Percentiles rank a stretch among this genome's conserved stretches.
phyloP scores from a whole-genome alignment of 1,284 basidiomycete genomes.

The Cutaneotrichosporon curvatum region DNA sequence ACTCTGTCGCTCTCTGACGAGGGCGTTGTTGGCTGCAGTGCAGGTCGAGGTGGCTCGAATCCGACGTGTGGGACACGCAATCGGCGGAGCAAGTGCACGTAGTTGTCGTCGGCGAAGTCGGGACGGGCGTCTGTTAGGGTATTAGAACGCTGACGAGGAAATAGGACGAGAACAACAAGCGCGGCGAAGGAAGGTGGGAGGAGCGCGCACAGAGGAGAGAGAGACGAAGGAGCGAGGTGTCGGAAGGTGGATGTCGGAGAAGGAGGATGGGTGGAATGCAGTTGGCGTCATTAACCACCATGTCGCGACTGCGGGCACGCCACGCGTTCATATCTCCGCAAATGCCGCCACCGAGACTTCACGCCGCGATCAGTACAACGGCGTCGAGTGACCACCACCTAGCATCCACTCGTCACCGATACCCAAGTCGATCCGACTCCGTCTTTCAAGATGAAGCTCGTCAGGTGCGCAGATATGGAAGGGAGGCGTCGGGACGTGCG shows the following conservation, averaged over 20 bases:
- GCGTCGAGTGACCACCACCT: not conserved
- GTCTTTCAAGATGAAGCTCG: conserved; percentile 49
- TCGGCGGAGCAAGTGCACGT: too few relatives aligned
- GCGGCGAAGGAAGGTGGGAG: not conserved
- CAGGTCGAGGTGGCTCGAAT: too few relatives aligned
- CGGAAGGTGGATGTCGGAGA: not conserved
- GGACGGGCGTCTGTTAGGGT: too few relatives aligned
- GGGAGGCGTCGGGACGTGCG: not conserved
- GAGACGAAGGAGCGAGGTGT: too few relatives aligned
- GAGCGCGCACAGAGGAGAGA: too few relatives aligned
- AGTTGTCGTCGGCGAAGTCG: too few relatives aligned
- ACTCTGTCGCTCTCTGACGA: too few relatives aligned
- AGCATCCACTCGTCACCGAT: conserved; percentile 4
- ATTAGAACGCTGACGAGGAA: too few relatives aligned
- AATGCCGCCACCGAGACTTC: not conserved
- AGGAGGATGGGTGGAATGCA: not conserved
- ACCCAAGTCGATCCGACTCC: conserved; percentile 29
- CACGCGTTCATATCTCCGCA: conserved; percentile 7
- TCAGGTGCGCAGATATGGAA: conserved; percentile 37
- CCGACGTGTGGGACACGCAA: too few relatives aligned
- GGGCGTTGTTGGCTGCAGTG: too few relatives aligned
- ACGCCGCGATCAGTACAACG: not conserved
- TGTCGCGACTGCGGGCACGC: not conserved
- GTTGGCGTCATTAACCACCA: too few relatives aligned
- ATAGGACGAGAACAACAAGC: not conserved